Evolutionary conservation across 2,329 filamentous ascomycete species (phyloP), one percentile per base, ranked within the genome.

Genomic region (Fusarium keratoplasticum): DNA sequence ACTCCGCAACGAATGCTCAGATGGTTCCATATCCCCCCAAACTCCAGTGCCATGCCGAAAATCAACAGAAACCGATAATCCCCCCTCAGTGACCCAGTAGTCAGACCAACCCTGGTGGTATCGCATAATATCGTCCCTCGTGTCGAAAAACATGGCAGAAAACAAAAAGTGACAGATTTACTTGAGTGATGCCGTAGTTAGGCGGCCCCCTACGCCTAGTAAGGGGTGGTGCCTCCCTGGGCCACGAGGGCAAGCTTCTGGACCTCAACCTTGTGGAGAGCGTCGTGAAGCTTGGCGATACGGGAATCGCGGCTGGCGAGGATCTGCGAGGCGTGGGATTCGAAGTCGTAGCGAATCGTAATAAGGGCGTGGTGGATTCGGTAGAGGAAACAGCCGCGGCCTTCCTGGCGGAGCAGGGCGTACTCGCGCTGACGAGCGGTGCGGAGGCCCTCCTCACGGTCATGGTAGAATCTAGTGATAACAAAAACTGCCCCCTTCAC

Each of bases 381-480:
- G 36, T 54, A 47, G 1, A n/a, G 1, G 5, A 70, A 2, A 1
- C 58, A 14, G 2, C 40, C 20, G 2, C 36, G 16, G 9, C 10
- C 16, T 10, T 59, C 0, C 16, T 55, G 16, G n/a, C 63, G 14
- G 3, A 73, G 47, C 0, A 58, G 42, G 5, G 60, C 42, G 9
- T 70, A 52, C 44, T 73, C 64, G 2, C 64, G 63, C 22, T 66
- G 47, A 2, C 31, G 55, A 1, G 29, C 36, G 5, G 66, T n/a
- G 0, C 55, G 62, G 2, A 73, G 54, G 1, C 72, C 70, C 14
- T 77, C 75, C 31, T 72, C 35, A 18, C 54, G 44, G 18, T 54
- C 44, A 4, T 69, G 11, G 6, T 70, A 75, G 33, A 67, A 63
- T 1, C 75, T 44, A 2, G 66, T 62, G 13, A 74, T 7, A 1